A percentile compares a stretch with the other conserved stretches of the same genome.
Evolutionary conservation across 129 eudicot genomes (phyloP).

Genomic region (Kitagawia praeruptora): DNA sequence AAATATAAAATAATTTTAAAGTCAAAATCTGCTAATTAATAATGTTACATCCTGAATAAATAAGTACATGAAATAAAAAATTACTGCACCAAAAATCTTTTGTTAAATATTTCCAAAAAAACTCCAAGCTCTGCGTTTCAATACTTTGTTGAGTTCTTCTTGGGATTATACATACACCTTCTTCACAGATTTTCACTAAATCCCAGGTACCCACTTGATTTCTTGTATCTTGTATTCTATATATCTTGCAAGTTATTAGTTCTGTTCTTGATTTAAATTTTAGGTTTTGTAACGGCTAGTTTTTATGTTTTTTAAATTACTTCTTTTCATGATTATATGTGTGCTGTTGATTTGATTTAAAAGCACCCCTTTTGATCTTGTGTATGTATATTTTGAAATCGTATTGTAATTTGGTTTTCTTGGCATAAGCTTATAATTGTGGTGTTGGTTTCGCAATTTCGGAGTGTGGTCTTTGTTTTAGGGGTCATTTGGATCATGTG

Average conservation of each 20-base stretch:
- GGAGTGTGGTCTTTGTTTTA: neutral
- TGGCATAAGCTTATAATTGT: neutral
- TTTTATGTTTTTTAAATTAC: too few relatives aligned
- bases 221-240: neutral
- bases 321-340: too few relatives aligned
- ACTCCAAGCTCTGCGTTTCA: too few relatives aligned
- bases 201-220: constrained; percentile 4
- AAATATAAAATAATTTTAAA: too few relatives aligned
- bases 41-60: too few relatives aligned
- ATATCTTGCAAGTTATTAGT: neutral
- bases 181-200: neutral
- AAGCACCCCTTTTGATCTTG: neutral
- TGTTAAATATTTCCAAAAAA: too few relatives aligned
- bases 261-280: neutral
- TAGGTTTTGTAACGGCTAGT: neutral
- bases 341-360: neutral
- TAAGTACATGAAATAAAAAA: too few relatives aligned
- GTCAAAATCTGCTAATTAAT: too few relatives aligned
- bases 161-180: too few relatives aligned
- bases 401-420: neutral
- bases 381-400: neutral
- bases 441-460: neutral
- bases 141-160: too few relatives aligned
- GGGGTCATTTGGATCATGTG: too few relatives aligned
- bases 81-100: too few relatives aligned